Conservation (phyloP, 1,284 basidiomycete genomes). For the Apiotrichum brassicae region DNA sequence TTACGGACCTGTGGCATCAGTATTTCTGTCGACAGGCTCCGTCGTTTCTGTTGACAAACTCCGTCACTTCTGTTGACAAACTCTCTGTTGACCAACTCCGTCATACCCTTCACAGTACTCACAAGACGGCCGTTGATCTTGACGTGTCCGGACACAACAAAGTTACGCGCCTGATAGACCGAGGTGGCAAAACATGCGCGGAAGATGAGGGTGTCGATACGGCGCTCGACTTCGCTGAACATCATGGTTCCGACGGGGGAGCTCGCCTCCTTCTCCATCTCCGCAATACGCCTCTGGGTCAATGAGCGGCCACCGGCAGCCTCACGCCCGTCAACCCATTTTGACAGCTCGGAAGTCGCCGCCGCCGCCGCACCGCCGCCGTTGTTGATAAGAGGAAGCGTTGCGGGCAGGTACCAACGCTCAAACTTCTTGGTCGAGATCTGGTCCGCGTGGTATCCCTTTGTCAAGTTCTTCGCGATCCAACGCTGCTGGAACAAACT, state of each 20-base stretch:
- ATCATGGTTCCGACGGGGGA: conserved; percentile 84
- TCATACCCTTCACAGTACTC: conserved; percentile 27
- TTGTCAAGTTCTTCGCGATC: conserved; percentile 78
- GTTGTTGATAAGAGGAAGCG: conserved; percentile 69
- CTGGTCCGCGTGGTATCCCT: conserved; percentile 94
- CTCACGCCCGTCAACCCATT: conserved; percentile 53
- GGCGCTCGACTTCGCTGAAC: conserved; percentile 85
- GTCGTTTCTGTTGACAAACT: too few relatives aligned
- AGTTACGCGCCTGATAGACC: conserved; percentile 78
- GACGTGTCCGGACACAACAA: conserved; percentile 84
- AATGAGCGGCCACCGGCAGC: conserved; percentile 34
- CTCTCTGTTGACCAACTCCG: too few relatives aligned
- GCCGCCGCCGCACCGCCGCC: conserved; percentile 34
- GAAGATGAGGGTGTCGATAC: conserved; percentile 89
- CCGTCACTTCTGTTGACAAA: too few relatives aligned
- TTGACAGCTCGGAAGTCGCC: conserved; percentile 51
- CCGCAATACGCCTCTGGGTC: conserved; percentile 49
- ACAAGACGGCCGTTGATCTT: conserved; percentile 85
- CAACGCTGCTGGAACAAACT: conserved; percentile 91
- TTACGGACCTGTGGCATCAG: conserved; percentile 72
- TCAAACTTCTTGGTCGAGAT: conserved; percentile 91
- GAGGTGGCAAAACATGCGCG: conserved; percentile 83
- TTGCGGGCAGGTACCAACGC: conserved; percentile 85
- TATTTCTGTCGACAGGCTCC: too few relatives aligned
- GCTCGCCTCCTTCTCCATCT: conserved; percentile 53